Evolutionary conservation across 2,329 filamentous ascomycete species (phyloP), one percentile per base, ranked within the genome.

Genomic region (Epichloe gansuensis): DNA sequence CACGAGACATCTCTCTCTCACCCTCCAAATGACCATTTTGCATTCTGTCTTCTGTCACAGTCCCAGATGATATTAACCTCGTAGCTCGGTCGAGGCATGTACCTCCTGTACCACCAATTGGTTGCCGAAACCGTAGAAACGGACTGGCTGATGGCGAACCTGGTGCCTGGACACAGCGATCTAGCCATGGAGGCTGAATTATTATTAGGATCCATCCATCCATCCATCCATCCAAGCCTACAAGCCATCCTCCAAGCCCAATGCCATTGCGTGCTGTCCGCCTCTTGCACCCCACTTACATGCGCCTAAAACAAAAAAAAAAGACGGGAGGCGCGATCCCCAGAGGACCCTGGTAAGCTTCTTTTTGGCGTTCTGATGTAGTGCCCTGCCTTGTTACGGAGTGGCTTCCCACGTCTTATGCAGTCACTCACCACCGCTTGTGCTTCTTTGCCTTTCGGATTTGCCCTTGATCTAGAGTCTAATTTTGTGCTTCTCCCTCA

Each of bases 271-370:
- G 31, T 31, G 4, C 25, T 12, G 17, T 47, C 39, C 42, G 48
- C 52, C 23, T 42, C 52, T 44, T 13, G 27, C 49, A 46, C 52
- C 45, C 52, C 52, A 51, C 52, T 51, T 31, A 5, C 27, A 13
- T 52, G 39, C 27, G 46, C 45, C 45, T 51, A 49, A 31, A 13
- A n/a, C 51, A 12, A 35, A 41, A 42, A 51, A 25, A 43, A 50
- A 35, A 47, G 43, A 21, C 34, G 47, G 40, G 34, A 51, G 41
- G 41, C 36, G 49, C 31, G 31, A 31, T 51, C 39, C 15, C 5
- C n/a, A 36, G 17, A 47, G 47, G 51, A 40, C 52, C 47, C 45
- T 48, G 42, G 31, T 41, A 45, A 49, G 47, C 41, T 53, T 53
- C 47, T 35, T 45, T 53, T 45, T 53, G 51, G 51, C 51, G 51